These are phyloP conservation scores for Endocalyx cinctus DNA, from an alignment of 2,329 filamentous ascomycete species.

Conservation along the genomic window DNA sequence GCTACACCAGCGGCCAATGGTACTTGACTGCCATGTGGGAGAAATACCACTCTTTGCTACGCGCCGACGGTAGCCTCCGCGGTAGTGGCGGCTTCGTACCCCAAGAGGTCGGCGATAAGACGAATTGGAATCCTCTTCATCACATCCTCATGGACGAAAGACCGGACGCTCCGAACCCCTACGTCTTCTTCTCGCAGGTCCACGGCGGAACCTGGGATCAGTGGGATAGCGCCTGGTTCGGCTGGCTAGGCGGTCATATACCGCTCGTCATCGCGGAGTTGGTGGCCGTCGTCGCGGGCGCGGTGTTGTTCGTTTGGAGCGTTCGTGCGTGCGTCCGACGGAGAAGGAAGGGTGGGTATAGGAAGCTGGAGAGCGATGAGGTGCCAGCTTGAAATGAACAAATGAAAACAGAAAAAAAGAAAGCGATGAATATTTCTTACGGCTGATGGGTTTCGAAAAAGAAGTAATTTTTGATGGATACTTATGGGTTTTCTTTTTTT, in stretches of 20 bases:
- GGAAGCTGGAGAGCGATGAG: too few relatives aligned
- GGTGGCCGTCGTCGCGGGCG: conserved; percentile 1
- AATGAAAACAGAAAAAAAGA: too few relatives aligned
- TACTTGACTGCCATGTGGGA: conserved; percentile 70
- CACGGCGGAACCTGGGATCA: conserved; percentile 23
- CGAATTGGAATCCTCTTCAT: conserved; percentile 12
- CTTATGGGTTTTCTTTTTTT: too few relatives aligned
- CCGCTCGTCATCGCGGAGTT: conserved; percentile 10
- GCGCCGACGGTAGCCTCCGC: conserved; percentile 14
- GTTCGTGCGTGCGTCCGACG: too few relatives aligned
- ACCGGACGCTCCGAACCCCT: conserved; percentile 16
- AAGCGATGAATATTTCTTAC: too few relatives aligned
- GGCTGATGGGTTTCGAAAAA: too few relatives aligned
- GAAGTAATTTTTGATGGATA: too few relatives aligned
- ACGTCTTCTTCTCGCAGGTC: conserved; percentile 25
- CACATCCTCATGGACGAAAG: conserved; percentile 25
- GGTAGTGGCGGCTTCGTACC: too few relatives aligned
- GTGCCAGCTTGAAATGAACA: too few relatives aligned
- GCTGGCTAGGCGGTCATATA: conserved; percentile 23
- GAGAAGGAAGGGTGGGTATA: too few relatives aligned
- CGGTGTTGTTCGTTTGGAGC: too few relatives aligned
- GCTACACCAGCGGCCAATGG: conserved; percentile 66
- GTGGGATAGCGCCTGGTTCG: conserved; percentile 25
- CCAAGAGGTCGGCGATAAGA: conserved; percentile 10
- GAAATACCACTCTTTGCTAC: conserved; percentile 43